phyloP scores from a whole-genome alignment of 2,329 filamentous ascomycete genomes.

The Cadophora malorum region DNA sequence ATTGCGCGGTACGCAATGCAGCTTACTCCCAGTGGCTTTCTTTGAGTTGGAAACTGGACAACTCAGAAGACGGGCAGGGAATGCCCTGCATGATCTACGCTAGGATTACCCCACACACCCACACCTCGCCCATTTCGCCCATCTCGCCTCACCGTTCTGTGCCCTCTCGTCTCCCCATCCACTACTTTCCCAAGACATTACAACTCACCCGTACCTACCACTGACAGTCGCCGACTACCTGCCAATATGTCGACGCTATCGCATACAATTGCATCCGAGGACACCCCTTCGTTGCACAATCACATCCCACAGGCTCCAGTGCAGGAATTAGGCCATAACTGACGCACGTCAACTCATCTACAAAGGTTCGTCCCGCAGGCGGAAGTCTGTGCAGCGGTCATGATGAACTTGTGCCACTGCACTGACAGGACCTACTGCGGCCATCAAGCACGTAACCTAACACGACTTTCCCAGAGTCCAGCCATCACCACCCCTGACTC shows the following conservation, averaged over 20 bases:
- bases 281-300: slow-evolving; percentile 12
- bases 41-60: not conserved
- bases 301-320: slow-evolving; percentile 1
- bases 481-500: slow-evolving; percentile 24
- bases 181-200: not conserved
- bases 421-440: not conserved
- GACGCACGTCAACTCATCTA: slow-evolving; percentile 15
- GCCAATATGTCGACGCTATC: slow-evolving; percentile 17
- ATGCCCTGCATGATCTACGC: slow-evolving; percentile 34
- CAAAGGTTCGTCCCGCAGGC: slow-evolving; percentile 21
- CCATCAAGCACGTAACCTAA: slow-evolving; percentile 5
- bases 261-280: slow-evolving; percentile 8
- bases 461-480: slow-evolving; percentile 10
- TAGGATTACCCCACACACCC: slow-evolving; percentile 25
- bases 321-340: not conserved
- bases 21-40: slow-evolving; percentile 4
- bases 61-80: slow-evolving; percentile 18
- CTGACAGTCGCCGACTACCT: slow-evolving; percentile 13
- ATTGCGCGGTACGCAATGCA: slow-evolving; percentile 17
- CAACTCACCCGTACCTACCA: not conserved
- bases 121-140: not conserved
- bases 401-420: not conserved
- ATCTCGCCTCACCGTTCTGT: slow-evolving; percentile 23
- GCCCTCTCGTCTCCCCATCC: not conserved
- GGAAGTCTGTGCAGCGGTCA: slow-evolving; percentile 23